Evolutionary conservation across 2,329 filamentous ascomycete genomes (phyloP).

Genomic region (Colletotrichum spinosum): DNA sequence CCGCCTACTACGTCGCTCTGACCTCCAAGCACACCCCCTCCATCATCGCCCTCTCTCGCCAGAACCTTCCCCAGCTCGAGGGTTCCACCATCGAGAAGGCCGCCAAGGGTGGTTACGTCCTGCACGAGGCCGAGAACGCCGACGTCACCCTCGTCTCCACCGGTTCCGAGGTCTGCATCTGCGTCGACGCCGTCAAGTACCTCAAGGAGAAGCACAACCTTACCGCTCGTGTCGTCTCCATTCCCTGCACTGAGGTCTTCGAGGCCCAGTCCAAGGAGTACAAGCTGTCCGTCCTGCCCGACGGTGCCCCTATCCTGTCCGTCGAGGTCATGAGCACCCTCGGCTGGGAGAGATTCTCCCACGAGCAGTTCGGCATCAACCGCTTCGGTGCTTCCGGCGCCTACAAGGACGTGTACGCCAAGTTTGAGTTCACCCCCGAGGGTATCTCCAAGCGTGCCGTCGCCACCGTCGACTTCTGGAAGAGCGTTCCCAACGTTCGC

Average conservation of each 20-base stretch:
- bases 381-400: slow-evolving; percentile 97
- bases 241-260: slow-evolving; percentile 98
- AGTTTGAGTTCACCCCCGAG: slow-evolving; percentile 99
- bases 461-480: slow-evolving; percentile 97
- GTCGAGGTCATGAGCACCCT: slow-evolving; percentile 98
- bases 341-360: slow-evolving; percentile 98
- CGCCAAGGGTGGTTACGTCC: slow-evolving; percentile 95
- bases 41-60: slow-evolving; percentile 94
- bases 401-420: slow-evolving; percentile 99
- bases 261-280: slow-evolving; percentile 95
- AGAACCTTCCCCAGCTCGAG: slow-evolving; percentile 98
- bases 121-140: slow-evolving; percentile 85
- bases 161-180: slow-evolving; percentile 95
- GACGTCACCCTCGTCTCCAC: slow-evolving; percentile 92
- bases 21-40: slow-evolving; percentile 90
- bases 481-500: slow-evolving; percentile 88
- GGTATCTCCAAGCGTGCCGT: slow-evolving; percentile 95
- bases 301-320: slow-evolving; percentile 91
- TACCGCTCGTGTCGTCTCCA: slow-evolving; percentile 90
- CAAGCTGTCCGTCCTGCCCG: slow-evolving; percentile 90
- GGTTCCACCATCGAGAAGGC: slow-evolving; percentile 89
- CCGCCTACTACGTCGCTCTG: slow-evolving; percentile 95
- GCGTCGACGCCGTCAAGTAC: slow-evolving; percentile 90
- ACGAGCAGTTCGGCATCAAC: slow-evolving; percentile 99
- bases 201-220: slow-evolving; percentile 90